Evolutionary conservation across 148 eudicot genomes (phyloP), one percentile per base, ranked within the genome.

Genomic region (Simmondsia chinensis): DNA sequence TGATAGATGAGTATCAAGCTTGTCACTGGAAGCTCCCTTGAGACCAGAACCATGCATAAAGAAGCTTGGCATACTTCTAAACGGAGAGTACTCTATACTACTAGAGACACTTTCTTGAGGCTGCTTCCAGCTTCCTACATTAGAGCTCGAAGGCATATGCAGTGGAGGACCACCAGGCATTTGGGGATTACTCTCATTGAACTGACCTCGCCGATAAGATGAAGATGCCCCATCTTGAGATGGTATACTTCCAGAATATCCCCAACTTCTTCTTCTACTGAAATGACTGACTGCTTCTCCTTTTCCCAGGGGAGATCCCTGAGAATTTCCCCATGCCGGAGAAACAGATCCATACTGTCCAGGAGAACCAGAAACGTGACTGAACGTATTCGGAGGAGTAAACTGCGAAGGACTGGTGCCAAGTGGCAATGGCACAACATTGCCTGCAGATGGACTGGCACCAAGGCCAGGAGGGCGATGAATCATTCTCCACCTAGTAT

Each of bases 361-460:
- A 13, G 95, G 94, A 53, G 95, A 81, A 43, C 88, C 87, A 56
- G 78, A 59, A 43, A 73, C 47, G 15, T 80, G 79, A 52, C 71
- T 36, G 45, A 57, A 76, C 13, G 73, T 60, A 48, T 43, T 63
- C 52, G 99, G 99, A 39, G 99, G 99, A 22, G 99, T 85, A 61
- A 82, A 86, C 57, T 91, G 99, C 20, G 99, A 91, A 62, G 99
- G 99, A 64, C 99, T 91, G 36, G 83, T 70, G 32, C 99, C 99
- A 37, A 91, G 95, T 47, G 99, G 81, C 68, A 85, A 72, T 3
- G 89, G 81, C 38, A 73, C 79, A 52, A 85, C 82, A 56, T 77
- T 82, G 52, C 83, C 81, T 6, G 72, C 59, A 32, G 82, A 74
- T 26, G 97, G 89, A 68, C 94, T 82, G 48, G 75, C 64, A 52